Conservation (phyloP, 768 basidiomycete genomes). For the Mrakia blollopis region DNA sequence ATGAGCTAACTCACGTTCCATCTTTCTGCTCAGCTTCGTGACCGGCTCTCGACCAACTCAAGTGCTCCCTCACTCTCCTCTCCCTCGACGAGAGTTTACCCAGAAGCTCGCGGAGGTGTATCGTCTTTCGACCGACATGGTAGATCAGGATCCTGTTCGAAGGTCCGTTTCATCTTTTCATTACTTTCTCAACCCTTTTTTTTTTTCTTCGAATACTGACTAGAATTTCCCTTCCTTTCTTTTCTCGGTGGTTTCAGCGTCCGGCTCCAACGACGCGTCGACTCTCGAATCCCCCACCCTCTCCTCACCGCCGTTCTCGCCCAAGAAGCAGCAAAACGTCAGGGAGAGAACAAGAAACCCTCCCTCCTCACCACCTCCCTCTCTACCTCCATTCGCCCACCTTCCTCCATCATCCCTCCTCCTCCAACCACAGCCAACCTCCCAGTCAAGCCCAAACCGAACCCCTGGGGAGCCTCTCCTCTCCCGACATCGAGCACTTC, state of each 20-base stretch:
- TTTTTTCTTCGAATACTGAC: neutral
- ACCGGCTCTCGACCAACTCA: conserved; percentile 25
- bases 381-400: neutral
- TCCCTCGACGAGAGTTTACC: conserved; percentile 29
- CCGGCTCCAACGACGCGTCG: conserved; percentile 72
- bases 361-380: conserved; percentile 19
- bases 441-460: neutral
- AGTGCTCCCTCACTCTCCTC: conserved; percentile 30
- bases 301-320: conserved; percentile 53
- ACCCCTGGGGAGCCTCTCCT: conserved; percentile 20
- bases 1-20: neutral
- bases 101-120: conserved; percentile 68
- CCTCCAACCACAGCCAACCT: neutral
- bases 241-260: conserved; percentile 45
- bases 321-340: neutral
- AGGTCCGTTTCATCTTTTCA: conserved; percentile 46
- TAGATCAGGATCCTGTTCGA: conserved; percentile 85
- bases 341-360: conserved; percentile 3
- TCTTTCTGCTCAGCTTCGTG: conserved; percentile 21
- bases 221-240: conserved; percentile 44
- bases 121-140: conserved; percentile 74
- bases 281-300: conserved; percentile 71
- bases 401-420: neutral
- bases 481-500: neutral
- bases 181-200: neutral